Evolutionary conservation across 208 protist species (phyloP).

Genomic region (Leishmania turanica): DNA sequence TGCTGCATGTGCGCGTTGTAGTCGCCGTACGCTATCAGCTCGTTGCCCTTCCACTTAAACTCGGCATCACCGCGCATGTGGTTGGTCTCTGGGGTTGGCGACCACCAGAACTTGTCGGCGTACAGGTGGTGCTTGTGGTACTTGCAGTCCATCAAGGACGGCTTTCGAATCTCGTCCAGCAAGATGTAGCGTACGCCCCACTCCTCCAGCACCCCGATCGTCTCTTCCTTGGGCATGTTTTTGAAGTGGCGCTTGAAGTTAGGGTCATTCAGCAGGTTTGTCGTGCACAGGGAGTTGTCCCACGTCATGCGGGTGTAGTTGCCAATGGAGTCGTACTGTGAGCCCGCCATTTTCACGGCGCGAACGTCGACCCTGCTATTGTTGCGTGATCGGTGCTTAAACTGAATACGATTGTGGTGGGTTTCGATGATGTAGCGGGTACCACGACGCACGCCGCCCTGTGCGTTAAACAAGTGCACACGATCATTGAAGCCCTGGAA

Average conservation of each 20-base stretch:
- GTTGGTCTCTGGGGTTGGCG: constrained; percentile 74
- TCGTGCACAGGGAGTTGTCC: constrained; percentile 53
- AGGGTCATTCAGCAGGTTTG: constrained; percentile 63
- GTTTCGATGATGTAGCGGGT: constrained; percentile 73
- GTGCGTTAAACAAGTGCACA: constrained; percentile 48
- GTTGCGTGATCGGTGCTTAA: constrained; percentile 49
- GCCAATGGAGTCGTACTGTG: constrained; percentile 70
- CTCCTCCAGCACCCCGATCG: constrained; percentile 71
- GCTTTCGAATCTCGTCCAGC: constrained; percentile 82
- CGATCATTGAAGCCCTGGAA: constrained; percentile 77
- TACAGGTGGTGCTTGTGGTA: constrained; percentile 81
- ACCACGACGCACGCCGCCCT: constrained; percentile 46
- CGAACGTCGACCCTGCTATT: constrained; percentile 62
- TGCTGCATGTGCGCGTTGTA: constrained; percentile 64
- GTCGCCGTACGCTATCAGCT: constrained; percentile 72
- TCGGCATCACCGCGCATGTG: constrained; percentile 76
- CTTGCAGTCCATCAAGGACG: constrained; percentile 68
- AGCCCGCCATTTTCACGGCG: constrained; percentile 49
- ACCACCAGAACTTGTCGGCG: constrained; percentile 84
- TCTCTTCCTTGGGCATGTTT: constrained; percentile 62
- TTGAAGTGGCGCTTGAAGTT: constrained; percentile 41
- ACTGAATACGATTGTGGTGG: constrained; percentile 68
- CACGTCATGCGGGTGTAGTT: constrained; percentile 69
- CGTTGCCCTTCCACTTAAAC: constrained; percentile 83
- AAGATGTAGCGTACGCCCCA: constrained; percentile 86